Base-by-base conservation (phyloP, 805 yeast species). In the Candida succiphila region DNA sequence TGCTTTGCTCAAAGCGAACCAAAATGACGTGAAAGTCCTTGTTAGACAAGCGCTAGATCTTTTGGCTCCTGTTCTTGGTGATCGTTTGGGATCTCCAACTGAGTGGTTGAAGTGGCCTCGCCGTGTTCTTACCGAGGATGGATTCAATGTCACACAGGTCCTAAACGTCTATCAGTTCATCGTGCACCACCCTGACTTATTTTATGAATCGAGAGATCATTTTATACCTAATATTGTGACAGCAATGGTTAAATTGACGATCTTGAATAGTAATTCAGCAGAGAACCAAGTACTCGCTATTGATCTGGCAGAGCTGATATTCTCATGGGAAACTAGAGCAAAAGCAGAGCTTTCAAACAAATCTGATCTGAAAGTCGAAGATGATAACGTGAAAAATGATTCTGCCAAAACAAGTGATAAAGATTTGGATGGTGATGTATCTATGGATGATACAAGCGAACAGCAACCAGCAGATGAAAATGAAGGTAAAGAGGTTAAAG, bases 21-120 rank as follows among this genome's bases (percentile, higher is more conserved):
- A 84, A 41, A 70, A 74, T 17, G 99, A 92, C 44, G 82, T 94
- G 0, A 69, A 94, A 32, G 75, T 71, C 39, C 62, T 92, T 49
- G 95, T 88, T 0, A 75, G 78, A 51, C 94, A 86, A 49, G 94
- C 96, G 0, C 63, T 94, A 25, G 95, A 88, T 47, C 61, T 83
- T 4, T 61, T 92, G 15, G 96, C 96, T 0, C 95, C 96, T 0
- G 92, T 82, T 0, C 68, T 89, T 66, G 76, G 83, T 2, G 67
- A 68, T 35, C 65, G 94, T 33, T 70, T 82, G 57, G 84, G 75
- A 0, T 47, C 67, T 2, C 69, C 75, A 7, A 61, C 68, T 38
- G 66, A 65, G 34, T 92, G 97, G 97, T 71, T 92, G 33, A 88
- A 84, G 44, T 87, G 95, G 88, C 95, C 96, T 1, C 76, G 96